Evolutionary conservation across 768 basidiomycete genomes (phyloP), one percentile per base, ranked within the genome.

Genomic region (Lenzites betulinus): DNA sequence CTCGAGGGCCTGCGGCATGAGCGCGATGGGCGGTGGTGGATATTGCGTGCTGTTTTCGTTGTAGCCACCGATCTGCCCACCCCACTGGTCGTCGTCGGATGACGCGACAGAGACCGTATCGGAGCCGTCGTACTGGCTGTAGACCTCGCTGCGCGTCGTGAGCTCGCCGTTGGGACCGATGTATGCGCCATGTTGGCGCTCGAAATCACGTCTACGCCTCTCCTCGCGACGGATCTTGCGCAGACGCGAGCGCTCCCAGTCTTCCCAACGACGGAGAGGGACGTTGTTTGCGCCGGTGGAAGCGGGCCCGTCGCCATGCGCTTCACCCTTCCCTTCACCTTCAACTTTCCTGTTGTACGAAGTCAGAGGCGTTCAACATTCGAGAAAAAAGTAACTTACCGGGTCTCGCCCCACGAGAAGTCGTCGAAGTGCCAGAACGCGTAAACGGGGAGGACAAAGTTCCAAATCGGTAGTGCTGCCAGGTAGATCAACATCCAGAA

Each of bases 401-500:
- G 87, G 20, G 97, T 99, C 76, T 98, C 94, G 68, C 97, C 97
- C 97, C 97, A 99, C 28, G 93, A 95, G 76, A 99, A 98, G 75
- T 99, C 97, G 65, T 98, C 96, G 73, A 99, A 98, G 75, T 98
- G 95, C 94, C 95, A 97, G 74, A 98, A 98, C 15, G 95, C 90
- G 75, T 99, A 99, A 9, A 97, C 78, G 12, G 96, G 95, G 3
- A 98, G 80, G 44, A 96, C 77, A 64, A 96, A 90, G 73, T 98
- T 98, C 97, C 97, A 99, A 30, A 99, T 81, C 0, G 97, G 97
- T 41, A 99, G 78, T 28, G 97, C 95, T 51, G 87, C 58, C 13
- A 99, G 83, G 78, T 99, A 98, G 70, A 95, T 86, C 71, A 95
- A 72, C 94, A 99, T 97, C 97, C 97, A 99, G 67, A 93, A 90